These are phyloP conservation scores for Aspergillus calidoustus DNA, from an alignment of 2,329 filamentous ascomycete genomes.

Conservation along the genomic window DNA sequence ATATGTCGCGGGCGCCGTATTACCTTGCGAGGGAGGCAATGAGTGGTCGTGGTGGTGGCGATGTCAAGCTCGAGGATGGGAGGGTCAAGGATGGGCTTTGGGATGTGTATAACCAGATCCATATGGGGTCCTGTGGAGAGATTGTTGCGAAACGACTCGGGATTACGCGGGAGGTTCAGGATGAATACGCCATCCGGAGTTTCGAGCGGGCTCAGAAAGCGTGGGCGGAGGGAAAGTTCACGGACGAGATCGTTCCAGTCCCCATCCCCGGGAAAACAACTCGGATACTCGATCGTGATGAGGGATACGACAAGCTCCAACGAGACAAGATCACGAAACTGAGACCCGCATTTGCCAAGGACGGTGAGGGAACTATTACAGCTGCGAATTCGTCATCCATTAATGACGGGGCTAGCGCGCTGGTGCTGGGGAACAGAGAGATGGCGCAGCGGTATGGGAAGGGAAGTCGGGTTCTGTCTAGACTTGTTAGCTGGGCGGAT, in stretches of 20 bases:
- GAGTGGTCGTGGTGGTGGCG: slow-evolving; percentile 81
- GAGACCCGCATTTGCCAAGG: slow-evolving; percentile 87
- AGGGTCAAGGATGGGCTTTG: slow-evolving; percentile 92
- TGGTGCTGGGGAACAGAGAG: slow-evolving; percentile 81
- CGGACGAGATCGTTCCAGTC: slow-evolving; percentile 87
- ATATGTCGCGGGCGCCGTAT: slow-evolving; percentile 92
- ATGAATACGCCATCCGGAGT: slow-evolving; percentile 84
- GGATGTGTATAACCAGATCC: slow-evolving; percentile 94
- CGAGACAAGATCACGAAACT: slow-evolving; percentile 82
- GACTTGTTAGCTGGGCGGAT: slow-evolving; percentile 83
- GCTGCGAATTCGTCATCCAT: slow-evolving; percentile 93
- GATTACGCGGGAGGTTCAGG: slow-evolving; percentile 83
- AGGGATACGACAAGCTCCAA: slow-evolving; percentile 88
- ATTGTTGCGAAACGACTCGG: slow-evolving; percentile 86
- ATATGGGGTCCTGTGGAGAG: slow-evolving; percentile 98
- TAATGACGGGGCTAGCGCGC: slow-evolving; percentile 90
- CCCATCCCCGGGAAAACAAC: slow-evolving; percentile 84
- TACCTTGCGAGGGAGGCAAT: slow-evolving; percentile 78
- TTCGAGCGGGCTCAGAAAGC: slow-evolving; percentile 90
- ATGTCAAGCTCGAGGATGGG: slow-evolving; percentile 86
- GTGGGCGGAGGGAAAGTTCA: slow-evolving; percentile 81
- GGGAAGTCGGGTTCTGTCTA: slow-evolving; percentile 80
- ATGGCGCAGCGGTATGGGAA: slow-evolving; percentile 79
- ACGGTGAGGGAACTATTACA: slow-evolving; percentile 87
- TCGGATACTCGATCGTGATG: slow-evolving; percentile 80